phyloP scores from a whole-genome alignment of 2,329 filamentous ascomycete species.

The Aspergillus latus region DNA sequence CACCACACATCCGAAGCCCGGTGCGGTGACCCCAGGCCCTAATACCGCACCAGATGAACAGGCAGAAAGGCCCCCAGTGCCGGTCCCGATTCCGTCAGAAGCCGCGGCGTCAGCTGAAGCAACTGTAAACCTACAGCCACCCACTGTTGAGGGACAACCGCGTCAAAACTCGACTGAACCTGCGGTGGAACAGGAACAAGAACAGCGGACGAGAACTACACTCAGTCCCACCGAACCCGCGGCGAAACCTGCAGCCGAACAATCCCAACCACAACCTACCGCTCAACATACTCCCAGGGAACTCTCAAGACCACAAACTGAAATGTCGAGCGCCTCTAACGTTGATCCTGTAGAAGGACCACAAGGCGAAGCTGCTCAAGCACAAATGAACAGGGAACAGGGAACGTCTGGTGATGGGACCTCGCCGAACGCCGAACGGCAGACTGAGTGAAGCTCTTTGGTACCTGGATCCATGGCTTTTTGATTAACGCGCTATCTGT shows the following conservation, averaged over 20 bases:
- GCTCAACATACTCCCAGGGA: neutral
- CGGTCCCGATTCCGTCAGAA: neutral
- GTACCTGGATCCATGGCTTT: neutral
- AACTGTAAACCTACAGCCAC: neutral
- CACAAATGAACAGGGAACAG: neutral
- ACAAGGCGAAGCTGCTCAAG: neutral
- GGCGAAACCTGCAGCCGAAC: neutral
- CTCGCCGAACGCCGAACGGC: neutral
- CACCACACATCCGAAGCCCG: neutral
- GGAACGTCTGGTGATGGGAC: neutral
- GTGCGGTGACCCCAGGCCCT: neutral
- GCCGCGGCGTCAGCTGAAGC: neutral
- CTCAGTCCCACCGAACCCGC: neutral
- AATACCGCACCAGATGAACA: neutral
- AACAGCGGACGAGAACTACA: neutral
- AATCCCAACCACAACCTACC: neutral
- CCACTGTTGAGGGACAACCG: neutral
- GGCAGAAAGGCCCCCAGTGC: neutral
- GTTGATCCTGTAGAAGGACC: neutral
- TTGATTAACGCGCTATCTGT: neutral
- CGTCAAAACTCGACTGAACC: neutral
- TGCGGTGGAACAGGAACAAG: neutral
- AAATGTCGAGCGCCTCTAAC: neutral
- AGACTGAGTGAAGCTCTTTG: neutral
- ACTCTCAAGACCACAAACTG: neutral